phyloP scores from a whole-genome alignment of 352 stramenopile genomes.

The Globisporangium okanoganense region DNA sequence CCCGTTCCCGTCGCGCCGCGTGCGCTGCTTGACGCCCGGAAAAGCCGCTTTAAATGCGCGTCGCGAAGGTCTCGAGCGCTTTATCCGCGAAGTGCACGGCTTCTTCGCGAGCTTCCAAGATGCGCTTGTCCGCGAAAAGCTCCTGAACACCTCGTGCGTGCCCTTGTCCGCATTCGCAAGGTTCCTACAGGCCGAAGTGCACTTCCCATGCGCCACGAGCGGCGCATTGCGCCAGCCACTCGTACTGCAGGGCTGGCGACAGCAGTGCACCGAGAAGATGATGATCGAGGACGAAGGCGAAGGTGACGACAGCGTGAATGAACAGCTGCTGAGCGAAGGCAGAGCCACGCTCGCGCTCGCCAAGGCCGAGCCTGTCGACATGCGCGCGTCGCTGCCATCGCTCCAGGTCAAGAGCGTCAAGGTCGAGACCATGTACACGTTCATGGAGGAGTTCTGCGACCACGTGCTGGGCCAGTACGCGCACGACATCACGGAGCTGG shows the following conservation, averaged over 20 bases:
- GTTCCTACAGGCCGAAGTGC: conserved; percentile 44
- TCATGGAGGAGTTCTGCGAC: conserved; percentile 80
- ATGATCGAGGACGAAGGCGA: conserved; percentile 28
- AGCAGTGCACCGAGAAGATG: conserved; percentile 49
- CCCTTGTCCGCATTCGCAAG: conserved; percentile 43
- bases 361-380: conserved; percentile 4
- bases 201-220: conserved; percentile 33
- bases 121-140: conserved; percentile 31
- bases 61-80: conserved; percentile 32
- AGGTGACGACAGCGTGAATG: neutral
- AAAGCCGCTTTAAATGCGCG: conserved; percentile 31
- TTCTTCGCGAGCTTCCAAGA: conserved; percentile 38
- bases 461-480: conserved; percentile 59
- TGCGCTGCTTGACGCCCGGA: conserved; percentile 23
- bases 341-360: conserved; percentile 8
- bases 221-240: conserved; percentile 39
- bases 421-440: conserved; percentile 69
- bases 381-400: conserved; percentile 26
- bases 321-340: neutral
- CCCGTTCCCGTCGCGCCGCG: conserved; percentile 32
- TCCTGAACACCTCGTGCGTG: conserved; percentile 31
- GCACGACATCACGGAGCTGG: conserved; percentile 56
- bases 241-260: conserved; percentile 44
- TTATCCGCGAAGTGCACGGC: conserved; percentile 36
- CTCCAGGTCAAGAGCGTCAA: conserved; percentile 57